A percentile compares a stretch with the other conserved stretches of the same genome.
These are phyloP conservation scores for Fusarium oxysporum DNA, from an alignment of 2,329 filamentous ascomycete species.

Conservation along the genomic window DNA sequence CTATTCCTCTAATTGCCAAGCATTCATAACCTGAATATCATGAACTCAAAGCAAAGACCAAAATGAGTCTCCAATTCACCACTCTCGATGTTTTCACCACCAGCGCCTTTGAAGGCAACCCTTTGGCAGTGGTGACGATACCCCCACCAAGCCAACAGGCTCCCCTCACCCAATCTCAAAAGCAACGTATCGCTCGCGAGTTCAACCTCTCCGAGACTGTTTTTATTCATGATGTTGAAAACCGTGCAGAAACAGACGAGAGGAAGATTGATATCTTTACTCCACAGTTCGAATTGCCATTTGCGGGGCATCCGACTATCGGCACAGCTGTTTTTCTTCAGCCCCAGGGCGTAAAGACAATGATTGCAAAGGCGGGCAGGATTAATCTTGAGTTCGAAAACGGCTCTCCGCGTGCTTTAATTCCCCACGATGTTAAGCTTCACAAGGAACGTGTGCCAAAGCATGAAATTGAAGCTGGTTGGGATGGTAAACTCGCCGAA, in stretches of 20 bases:
- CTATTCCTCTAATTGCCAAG: rapidly evolving
- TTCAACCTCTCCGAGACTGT: conserved; percentile 74
- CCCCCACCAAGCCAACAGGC: conserved; percentile 49
- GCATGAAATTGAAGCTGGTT: conserved; percentile 9
- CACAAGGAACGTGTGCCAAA: conserved; percentile 59
- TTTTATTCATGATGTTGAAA: conserved; percentile 64
- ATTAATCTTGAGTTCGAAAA: conserved; percentile 57
- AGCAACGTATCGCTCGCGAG: conserved; percentile 68
- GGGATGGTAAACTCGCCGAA: conserved; percentile 39
- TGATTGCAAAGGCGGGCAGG: conserved; percentile 67
- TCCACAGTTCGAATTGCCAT: conserved; percentile 64
- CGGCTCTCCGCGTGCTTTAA: conserved; percentile 65
- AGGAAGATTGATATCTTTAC: conserved; percentile 69
- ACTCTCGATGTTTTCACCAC: conserved; percentile 69
- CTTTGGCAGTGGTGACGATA: conserved; percentile 68
- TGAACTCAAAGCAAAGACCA: rapidly evolving
- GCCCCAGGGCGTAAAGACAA: conserved; percentile 49
- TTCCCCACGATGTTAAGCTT: conserved; percentile 74
- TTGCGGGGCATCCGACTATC: conserved; percentile 71
- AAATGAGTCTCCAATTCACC: conserved; percentile 57
- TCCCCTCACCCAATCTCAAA: conserved; percentile 58
- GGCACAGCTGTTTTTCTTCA: conserved; percentile 64
- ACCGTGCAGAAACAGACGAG: conserved; percentile 40
- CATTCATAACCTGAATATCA: rapidly evolving
- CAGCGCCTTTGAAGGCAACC: conserved; percentile 65